Evolutionary conservation across 1,284 basidiomycete genomes (phyloP).

Genomic region (Hemileia vastatrix): DNA sequence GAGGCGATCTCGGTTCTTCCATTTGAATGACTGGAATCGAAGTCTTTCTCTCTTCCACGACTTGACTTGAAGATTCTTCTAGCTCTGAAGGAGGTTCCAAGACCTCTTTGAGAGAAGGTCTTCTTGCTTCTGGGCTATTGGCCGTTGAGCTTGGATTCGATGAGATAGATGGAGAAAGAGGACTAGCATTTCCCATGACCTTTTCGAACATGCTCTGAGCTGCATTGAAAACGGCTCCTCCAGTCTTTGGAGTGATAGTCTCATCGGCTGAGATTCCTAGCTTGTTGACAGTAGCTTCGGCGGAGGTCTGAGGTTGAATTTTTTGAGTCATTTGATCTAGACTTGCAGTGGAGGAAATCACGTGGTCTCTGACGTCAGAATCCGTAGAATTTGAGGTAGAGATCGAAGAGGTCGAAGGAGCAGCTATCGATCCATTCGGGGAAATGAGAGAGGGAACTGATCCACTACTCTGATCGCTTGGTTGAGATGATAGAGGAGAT

Average conservation of each 20-base stretch:
- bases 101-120: background rate
- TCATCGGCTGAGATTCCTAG: background rate
- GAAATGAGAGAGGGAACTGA: background rate
- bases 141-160: background rate
- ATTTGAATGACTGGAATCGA: background rate
- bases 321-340: background rate
- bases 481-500: no score
- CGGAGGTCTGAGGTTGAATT: no score
- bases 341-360: background rate
- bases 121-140: background rate
- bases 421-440: background rate
- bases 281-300: background rate
- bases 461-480: background rate
- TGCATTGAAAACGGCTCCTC: background rate
- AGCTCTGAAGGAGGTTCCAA: background rate
- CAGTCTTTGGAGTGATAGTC: background rate
- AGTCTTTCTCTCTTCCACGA: background rate
- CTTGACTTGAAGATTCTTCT: background rate
- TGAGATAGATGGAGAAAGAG: background rate
- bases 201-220: background rate
- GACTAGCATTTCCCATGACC: background rate
- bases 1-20: background rate
- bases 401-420: background rate
- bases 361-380: background rate
- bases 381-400: background rate